Conservation (phyloP, 116 monocot species). For the Posidonia oceanica region DNA sequence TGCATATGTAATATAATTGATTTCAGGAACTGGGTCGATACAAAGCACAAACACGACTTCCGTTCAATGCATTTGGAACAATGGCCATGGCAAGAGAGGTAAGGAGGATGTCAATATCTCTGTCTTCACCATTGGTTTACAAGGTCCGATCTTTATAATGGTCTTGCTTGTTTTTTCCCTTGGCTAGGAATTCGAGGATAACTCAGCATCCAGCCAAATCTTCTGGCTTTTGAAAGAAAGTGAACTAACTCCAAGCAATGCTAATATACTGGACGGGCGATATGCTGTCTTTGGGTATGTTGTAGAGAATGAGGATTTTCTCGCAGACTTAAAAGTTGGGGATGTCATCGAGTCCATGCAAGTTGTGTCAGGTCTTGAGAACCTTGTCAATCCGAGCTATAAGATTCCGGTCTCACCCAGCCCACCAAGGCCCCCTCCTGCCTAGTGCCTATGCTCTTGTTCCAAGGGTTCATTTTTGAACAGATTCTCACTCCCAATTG, state of each 20-base stretch:
- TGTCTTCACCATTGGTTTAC: background rate
- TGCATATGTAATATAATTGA: background rate
- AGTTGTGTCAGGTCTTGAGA: constrained; percentile 83
- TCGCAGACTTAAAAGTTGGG: constrained; percentile 88
- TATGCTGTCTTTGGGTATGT: constrained; percentile 94
- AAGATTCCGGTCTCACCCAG: constrained; percentile 43
- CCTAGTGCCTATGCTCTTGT: background rate
- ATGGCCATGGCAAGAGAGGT: constrained; percentile 98
- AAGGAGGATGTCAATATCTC: constrained; percentile 5
- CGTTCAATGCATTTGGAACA: constrained; percentile 96
- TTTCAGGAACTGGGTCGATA: constrained; percentile 86
- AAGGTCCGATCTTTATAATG: background rate
- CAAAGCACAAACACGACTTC: constrained; percentile 93
- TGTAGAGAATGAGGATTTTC: constrained; percentile 70
- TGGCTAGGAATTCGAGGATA: constrained; percentile 79
- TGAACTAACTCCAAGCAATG: constrained; percentile 93
- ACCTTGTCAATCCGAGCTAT: constrained; percentile 85
- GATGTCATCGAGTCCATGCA: constrained; percentile 87
- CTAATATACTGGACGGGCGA: constrained; percentile 87
- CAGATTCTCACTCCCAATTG: background rate
- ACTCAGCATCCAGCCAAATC: constrained; percentile 94
- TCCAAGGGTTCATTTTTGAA: constrained; percentile 1
- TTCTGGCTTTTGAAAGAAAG: constrained; percentile 98
- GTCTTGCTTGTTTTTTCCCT: background rate
- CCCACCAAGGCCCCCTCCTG: background rate